Evolutionary conservation across 2,329 filamentous ascomycete species (phyloP).

Genomic region (Capronia epimyces): DNA sequence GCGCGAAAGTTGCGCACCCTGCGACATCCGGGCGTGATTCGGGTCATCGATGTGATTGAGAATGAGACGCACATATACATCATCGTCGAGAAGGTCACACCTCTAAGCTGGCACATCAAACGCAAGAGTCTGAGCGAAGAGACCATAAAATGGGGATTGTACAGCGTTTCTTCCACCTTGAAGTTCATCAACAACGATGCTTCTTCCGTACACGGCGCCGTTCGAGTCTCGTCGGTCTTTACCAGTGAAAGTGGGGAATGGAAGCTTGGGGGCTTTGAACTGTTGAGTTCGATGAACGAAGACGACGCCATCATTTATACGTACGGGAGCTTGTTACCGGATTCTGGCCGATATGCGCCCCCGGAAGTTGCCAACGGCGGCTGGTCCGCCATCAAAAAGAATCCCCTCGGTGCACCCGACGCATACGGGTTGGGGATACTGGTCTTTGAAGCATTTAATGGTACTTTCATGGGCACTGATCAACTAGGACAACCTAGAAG

Average conservation of each 20-base stretch:
- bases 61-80: constrained; percentile 95
- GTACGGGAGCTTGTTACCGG: constrained; percentile 80
- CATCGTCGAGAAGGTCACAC: constrained; percentile 82
- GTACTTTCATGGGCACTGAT: constrained; percentile 67
- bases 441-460: constrained; percentile 88
- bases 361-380: constrained; percentile 80
- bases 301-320: constrained; percentile 91
- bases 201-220: constrained; percentile 79
- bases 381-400: constrained; percentile 86
- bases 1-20: constrained; percentile 89
- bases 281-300: constrained; percentile 91
- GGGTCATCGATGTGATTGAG: constrained; percentile 91
- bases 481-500: constrained; percentile 80
- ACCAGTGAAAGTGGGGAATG: constrained; percentile 95
- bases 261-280: constrained; percentile 91
- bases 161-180: constrained; percentile 79
- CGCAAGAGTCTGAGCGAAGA: constrained; percentile 82
- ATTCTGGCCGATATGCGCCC: constrained; percentile 75
- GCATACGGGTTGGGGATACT: constrained; percentile 80
- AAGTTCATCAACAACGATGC: constrained; percentile 97
- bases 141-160: constrained; percentile 93
- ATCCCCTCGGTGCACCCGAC: constrained; percentile 75
- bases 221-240: constrained; percentile 82
- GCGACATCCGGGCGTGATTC: constrained; percentile 89
- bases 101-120: constrained; percentile 83